Percentiles rank a stretch among this genome's conserved stretches.
Conservation (phyloP, 2,329 filamentous ascomycete genomes). For the Diaporthe sp. region DNA sequence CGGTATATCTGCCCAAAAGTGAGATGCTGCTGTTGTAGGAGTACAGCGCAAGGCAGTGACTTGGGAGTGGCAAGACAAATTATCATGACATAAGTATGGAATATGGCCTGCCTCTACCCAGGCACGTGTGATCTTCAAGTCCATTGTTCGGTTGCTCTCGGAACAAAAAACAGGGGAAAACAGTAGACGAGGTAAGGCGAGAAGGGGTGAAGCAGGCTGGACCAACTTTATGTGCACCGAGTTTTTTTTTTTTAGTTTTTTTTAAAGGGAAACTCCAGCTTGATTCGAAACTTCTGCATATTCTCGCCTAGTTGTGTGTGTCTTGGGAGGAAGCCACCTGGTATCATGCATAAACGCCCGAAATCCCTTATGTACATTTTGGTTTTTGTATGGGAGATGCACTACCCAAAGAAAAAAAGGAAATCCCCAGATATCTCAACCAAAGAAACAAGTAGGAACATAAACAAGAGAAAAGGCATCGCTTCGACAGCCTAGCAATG, state of each 20-base stretch:
- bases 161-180: too few species aligned
- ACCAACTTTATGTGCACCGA: background rate
- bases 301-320: background rate
- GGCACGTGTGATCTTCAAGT: background rate
- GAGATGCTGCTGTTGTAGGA: background rate
- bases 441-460: too few species aligned
- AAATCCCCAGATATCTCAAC: background rate
- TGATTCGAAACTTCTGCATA: background rate
- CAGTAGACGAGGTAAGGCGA: background rate
- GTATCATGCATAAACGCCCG: slow-evolving; percentile 24
- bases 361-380: slow-evolving; percentile 24
- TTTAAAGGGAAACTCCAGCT: background rate
- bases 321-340: slow-evolving; percentile 1
- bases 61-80: background rate
- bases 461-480: background rate
- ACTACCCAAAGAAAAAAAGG: background rate
- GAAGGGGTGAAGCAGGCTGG: background rate
- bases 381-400: background rate
- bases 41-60: background rate
- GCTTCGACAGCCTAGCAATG: background rate
- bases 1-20: background rate
- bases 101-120: background rate
- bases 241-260: too few species aligned
- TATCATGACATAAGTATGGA: background rate
- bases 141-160: too few species aligned